Evolutionary conservation across 352 stramenopile genomes (phyloP).

Genomic region (Globisporangium ultimum): DNA sequence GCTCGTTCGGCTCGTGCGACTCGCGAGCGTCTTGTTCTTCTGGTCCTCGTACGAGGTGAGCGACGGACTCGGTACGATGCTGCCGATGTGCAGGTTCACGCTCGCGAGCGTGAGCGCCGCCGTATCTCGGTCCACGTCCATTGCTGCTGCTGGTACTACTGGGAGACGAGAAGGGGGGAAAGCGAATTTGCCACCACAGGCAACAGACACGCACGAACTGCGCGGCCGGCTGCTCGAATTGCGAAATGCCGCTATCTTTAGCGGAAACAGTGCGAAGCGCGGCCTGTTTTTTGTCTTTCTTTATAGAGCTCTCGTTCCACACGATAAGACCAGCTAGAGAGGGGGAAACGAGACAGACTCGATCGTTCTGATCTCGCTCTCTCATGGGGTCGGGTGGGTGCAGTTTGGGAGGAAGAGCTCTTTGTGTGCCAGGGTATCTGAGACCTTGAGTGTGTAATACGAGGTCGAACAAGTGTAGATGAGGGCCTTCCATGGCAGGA

Average conservation of each 20-base stretch:
- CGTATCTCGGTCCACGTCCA: conserved; percentile 10
- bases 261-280: too few species aligned
- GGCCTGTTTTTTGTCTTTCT: too few species aligned
- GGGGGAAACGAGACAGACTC: neutral
- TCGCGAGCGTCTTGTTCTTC: conserved; percentile 6
- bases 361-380: neutral
- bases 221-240: neutral
- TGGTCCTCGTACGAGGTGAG: conserved; percentile 20
- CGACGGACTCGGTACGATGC: conserved; percentile 41
- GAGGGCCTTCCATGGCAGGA: too few species aligned
- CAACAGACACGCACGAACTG: neutral
- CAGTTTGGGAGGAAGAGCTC: too few species aligned
- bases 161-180: neutral
- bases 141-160: neutral
- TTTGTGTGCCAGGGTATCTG: too few species aligned
- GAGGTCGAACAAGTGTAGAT: too few species aligned
- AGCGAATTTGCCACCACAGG: neutral
- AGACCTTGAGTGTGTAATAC: neutral
- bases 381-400: neutral
- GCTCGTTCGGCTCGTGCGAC: conserved; percentile 6
- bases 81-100: conserved; percentile 56
- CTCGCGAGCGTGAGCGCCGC: conserved; percentile 31
- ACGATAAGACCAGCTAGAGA: too few species aligned
- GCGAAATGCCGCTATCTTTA: neutral
- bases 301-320: too few species aligned